Conservation (phyloP, 257 asterid genomes). For the Nicotiana paniculata region DNA sequence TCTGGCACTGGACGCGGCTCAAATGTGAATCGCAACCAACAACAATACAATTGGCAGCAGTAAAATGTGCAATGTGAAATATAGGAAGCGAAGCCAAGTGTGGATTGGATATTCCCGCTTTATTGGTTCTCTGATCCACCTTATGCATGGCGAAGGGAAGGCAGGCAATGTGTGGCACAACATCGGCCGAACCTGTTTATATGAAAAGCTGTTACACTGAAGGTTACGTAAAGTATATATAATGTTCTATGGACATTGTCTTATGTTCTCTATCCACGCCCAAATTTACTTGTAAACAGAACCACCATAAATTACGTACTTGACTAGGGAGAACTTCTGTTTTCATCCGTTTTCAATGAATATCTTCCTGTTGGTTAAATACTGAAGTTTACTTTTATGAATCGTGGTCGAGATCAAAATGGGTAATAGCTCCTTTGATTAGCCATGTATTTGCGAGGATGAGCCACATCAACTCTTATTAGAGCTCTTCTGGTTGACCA, state of each 20-base stretch:
- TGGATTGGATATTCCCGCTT: not conserved
- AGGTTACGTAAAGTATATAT: not conserved
- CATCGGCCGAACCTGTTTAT: not conserved
- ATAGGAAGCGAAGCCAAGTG: not conserved
- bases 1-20: conserved; percentile 86
- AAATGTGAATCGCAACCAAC: conserved; percentile 68
- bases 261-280: not conserved
- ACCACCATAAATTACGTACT: not conserved
- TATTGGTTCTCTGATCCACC: not conserved
- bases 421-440: not conserved
- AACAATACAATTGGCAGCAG: conserved; percentile 88
- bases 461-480: not conserved
- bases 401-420: not conserved
- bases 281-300: not conserved
- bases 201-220: not conserved
- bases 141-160: not conserved
- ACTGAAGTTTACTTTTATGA: not conserved
- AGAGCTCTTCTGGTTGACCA: not conserved
- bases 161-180: not conserved
- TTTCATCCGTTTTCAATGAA: not conserved
- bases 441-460: not conserved
- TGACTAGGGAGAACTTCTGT: not conserved
- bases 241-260: not conserved
- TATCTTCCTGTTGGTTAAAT: not conserved
- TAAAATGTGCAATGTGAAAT: conserved; percentile 13